Evolutionary conservation across 2,329 filamentous ascomycete genomes (phyloP), one percentile per base, ranked within the genome.

Genomic region (Claviceps pazoutovae): DNA sequence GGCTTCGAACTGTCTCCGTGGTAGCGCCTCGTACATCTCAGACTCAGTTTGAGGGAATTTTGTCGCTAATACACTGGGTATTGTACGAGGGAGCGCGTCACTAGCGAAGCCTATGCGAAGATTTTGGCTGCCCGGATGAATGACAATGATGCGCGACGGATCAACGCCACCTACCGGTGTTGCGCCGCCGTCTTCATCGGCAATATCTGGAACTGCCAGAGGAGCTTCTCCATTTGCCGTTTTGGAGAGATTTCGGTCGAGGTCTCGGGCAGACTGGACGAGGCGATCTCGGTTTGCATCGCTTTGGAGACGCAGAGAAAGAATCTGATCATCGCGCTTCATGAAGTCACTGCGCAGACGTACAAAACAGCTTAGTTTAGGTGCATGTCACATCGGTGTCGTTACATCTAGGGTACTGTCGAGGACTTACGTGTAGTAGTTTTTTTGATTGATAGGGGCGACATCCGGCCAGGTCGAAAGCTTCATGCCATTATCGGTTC

Each of bases 401-500:
- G 34, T 42, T 11, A 7, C 2, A 46, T 36, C 8, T 14, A 4
- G 16, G n/a, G 23, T 19, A 3, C 16, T 19, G 44, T 11, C 16
- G 30, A 6, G 16, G 11, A 17, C 82, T 55, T 76, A 93, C 88
- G 90, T 95, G 68, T 96, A 96, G 69, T 98, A 98, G 68, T 98
- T 98, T 74, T 98, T 98, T 68, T 98, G 93, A 66, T 98, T 98
- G 70, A 98, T 98, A 61, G 93, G 88, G 44, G 80, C 78, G 53
- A 95, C 83, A 63, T 93, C 85, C 9, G 93, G 91, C 91, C 93
- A 98, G 66, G 79, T 94, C 47, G 89, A 87, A 64, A 93, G 80
- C 64, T 90, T 93, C 84, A 98, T 91, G 71, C 91, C 90, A 79
- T 98, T 98, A 74, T 98, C 93, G 55, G 93, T 97, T 65, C 91